A percentile compares a stretch with the other conserved stretches of the same genome.
Conservation (phyloP, 805 yeast genomes). For the Zygosaccharomyces pseudorouxii region DNA sequence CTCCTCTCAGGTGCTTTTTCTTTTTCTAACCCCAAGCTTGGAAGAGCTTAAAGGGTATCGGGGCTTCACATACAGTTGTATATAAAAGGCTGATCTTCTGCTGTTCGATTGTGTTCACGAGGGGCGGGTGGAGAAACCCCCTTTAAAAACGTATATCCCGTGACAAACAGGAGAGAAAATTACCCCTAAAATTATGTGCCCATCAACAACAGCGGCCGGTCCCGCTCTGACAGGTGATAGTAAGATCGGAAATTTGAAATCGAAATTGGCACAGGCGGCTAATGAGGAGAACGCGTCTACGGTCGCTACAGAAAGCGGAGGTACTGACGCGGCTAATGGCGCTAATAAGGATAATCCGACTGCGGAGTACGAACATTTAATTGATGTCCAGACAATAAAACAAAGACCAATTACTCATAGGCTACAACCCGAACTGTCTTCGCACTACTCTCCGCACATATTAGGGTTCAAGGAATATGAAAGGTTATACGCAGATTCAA, state of each 20-base stretch:
- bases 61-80: too few species aligned
- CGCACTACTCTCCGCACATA: slow-evolving; percentile 50
- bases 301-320: background rate
- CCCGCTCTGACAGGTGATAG: background rate
- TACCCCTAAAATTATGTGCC: background rate
- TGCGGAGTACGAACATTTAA: slow-evolving; percentile 29
- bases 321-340: background rate
- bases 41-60: too few species aligned
- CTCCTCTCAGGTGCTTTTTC: too few species aligned
- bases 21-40: too few species aligned
- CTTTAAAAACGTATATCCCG: background rate
- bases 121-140: too few species aligned
- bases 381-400: slow-evolving; percentile 21
- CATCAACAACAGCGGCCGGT: slow-evolving; percentile 6
- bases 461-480: slow-evolving; percentile 63
- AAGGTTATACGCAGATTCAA: slow-evolving; percentile 64
- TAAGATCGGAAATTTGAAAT: slow-evolving; percentile 10
- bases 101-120: too few species aligned
- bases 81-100: too few species aligned
- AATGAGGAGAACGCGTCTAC: background rate
- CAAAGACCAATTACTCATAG: slow-evolving; percentile 23
- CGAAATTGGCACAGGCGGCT: slow-evolving; percentile 9
- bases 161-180: background rate
- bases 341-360: slow-evolving; percentile 5
- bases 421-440: slow-evolving; percentile 16